A percentile compares a stretch with the other conserved stretches of the same genome.
Conservation (phyloP, 495 filamentous ascomycete species). For the Geopyxis carbonaria region DNA sequence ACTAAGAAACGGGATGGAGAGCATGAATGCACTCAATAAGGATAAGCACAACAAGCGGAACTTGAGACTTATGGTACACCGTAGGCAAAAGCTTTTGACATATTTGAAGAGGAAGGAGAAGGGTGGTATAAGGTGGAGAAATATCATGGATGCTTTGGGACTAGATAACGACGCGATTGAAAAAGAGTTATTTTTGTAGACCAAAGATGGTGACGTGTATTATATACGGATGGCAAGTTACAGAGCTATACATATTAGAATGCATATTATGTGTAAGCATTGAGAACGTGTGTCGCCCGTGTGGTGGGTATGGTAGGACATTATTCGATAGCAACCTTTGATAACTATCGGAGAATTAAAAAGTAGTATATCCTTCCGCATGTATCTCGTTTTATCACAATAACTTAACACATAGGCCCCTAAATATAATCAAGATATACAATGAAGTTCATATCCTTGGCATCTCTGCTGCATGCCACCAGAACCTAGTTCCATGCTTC, state of each 20-base stretch:
- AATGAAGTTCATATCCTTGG: too few relatives aligned
- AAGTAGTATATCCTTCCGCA: too few relatives aligned
- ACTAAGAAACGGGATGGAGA: conserved; percentile 42
- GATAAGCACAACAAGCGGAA: conserved; percentile 94
- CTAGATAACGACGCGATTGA: conserved; percentile 45
- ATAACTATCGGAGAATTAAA: too few relatives aligned
- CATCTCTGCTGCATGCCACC: conserved; percentile 1
- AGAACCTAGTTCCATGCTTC: conserved; percentile 14
- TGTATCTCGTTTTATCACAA: too few relatives aligned
- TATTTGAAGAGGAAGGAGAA: conserved; percentile 82
- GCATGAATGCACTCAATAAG: conserved; percentile 31
- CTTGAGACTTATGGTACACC: conserved; percentile 67
- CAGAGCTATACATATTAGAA: too few relatives aligned
- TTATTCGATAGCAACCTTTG: too few relatives aligned
- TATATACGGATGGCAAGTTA: too few relatives aligned
- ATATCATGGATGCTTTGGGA: conserved; percentile 64
- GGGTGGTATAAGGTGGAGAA: conserved; percentile 73
- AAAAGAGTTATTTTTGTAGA: conserved; percentile 14
- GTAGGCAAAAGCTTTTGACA: conserved; percentile 66
- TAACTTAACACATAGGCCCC: too few relatives aligned
- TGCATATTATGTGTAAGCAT: too few relatives aligned
- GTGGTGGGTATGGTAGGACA: too few relatives aligned
- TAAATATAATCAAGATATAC: too few relatives aligned
- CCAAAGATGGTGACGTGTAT: background rate
- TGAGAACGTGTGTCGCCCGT: too few relatives aligned